Evolutionary conservation across 2,329 filamentous ascomycete species (phyloP), one percentile per base, ranked within the genome.

Genomic region (Graphiopsis chlorocephala): DNA sequence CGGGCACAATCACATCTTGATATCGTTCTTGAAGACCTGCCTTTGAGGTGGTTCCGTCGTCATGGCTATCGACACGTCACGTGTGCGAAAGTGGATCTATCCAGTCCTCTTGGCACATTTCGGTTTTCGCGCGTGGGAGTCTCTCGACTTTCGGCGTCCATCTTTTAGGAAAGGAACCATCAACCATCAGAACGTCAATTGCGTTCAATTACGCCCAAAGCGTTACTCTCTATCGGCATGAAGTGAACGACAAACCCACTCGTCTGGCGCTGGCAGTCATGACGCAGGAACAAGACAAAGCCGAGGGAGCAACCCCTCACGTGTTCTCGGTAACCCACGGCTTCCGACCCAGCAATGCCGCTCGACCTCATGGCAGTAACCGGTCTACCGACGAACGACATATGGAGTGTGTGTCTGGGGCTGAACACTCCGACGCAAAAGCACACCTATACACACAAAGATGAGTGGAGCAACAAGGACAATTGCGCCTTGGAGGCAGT

Each of bases 401-500:
- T 20, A 29, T 29, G 26, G 17, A 29, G 10, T 17, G 26, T 31
- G 50, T 53, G 50, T n/a, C n/a, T n/a, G 26, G 26, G 26, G 10
- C 50, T 20, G 17, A 28, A 31, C 10, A 53, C 50, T 31, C 25
- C 26, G 29, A 31, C 15, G 26, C 26, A 53, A 58, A 23, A 42
- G 11, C 35, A 58, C 29, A 57, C 48, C 25, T 31, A 56, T 23
- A 35, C 35, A 31, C 57, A 38, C 23, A 17, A 66, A 15, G 1
- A 66, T 64, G 62, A 56, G 52, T 52, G 38, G 59, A 55, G 52
- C 53, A 47, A 61, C 35, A 47, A 65, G 52, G 26, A 45, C 64
- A 42, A 33, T 38, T 47, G 38, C 52, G 55, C 64, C 64, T n/a
- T 58, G 64, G 52, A 65, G 48, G 62, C 70, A 68, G 23, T 55